phyloP scores from a whole-genome alignment of 768 basidiomycete genomes.

The Hortiboletus flavorubellus region DNA sequence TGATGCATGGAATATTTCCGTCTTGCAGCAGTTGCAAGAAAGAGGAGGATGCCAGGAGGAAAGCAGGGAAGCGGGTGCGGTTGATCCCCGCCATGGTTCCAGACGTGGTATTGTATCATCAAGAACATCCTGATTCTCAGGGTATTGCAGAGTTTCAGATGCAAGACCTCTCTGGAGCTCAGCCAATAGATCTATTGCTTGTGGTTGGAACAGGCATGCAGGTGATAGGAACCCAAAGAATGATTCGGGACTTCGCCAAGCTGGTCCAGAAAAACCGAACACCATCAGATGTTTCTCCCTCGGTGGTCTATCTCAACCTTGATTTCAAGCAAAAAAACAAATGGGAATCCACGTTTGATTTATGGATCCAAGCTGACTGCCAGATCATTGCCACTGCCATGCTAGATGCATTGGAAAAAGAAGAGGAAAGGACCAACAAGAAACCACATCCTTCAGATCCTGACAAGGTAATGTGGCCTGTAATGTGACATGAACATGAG shows the following conservation, averaged over 20 bases:
- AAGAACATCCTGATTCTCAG: too few relatives aligned
- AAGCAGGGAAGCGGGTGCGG: too few relatives aligned
- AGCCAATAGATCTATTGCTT: neutral
- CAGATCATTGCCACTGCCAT: neutral
- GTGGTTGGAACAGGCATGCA: slow-evolving; percentile 15
- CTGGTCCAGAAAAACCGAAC: too few relatives aligned
- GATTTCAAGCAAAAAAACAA: neutral
- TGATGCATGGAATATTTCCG: too few relatives aligned
- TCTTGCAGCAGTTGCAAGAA: too few relatives aligned
- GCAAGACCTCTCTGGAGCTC: neutral
- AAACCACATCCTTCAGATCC: neutral
- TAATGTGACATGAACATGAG: neutral
- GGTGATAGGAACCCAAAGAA: slow-evolving; percentile 12
- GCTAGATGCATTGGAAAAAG: neutral
- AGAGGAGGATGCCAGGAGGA: too few relatives aligned
- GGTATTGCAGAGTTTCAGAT: neutral
- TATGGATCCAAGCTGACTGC: slow-evolving; percentile 8
- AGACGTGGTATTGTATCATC: too few relatives aligned
- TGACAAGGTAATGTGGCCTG: neutral
- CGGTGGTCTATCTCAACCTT: neutral
- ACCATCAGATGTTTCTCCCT: neutral
- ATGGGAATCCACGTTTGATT: neutral
- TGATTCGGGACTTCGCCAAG: neutral
- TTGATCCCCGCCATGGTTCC: too few relatives aligned
- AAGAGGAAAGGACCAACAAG: neutral